phyloP scores from a whole-genome alignment of 108 stramenopile species.

The Cyclotella atomus region DNA sequence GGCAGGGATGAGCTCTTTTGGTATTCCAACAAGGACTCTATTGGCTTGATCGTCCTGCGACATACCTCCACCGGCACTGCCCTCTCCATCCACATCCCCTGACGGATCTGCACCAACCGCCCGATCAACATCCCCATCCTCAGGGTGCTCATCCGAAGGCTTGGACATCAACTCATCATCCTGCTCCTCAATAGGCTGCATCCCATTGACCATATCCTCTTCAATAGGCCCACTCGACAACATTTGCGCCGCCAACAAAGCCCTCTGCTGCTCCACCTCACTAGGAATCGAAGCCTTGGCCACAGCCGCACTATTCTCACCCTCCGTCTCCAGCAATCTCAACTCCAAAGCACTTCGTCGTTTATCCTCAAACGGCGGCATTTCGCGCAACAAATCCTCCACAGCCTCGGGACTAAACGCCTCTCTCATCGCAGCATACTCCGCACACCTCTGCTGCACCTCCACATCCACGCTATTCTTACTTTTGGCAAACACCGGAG shows the following conservation, averaged over 20 bases:
- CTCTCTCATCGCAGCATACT: conserved; percentile 90
- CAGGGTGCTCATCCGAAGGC: conserved; percentile 15
- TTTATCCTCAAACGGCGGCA: conserved; percentile 94
- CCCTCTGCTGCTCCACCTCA: conserved; percentile 79
- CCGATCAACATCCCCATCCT: conserved; percentile 43
- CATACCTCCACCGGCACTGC: conserved; percentile 5
- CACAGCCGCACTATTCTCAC: conserved; percentile 85
- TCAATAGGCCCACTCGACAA: conserved; percentile 25
- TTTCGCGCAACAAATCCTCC: conserved; percentile 90
- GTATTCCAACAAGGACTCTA: conserved; percentile 72
- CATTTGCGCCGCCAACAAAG: conserved; percentile 63
- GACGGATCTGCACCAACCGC: conserved; percentile 40
- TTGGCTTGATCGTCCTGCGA: conserved; percentile 20
- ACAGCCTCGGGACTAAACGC: conserved; percentile 85
- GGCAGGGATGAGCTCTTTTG: conserved; percentile 89
- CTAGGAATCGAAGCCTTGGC: conserved; percentile 84
- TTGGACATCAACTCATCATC: conserved; percentile 47
- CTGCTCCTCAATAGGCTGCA: conserved; percentile 52
- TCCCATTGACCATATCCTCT: conserved; percentile 23
- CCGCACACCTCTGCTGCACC: conserved; percentile 91
- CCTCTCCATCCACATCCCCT: conserved; percentile 15
- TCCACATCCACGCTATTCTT: conserved; percentile 90
- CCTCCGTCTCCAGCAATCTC: conserved; percentile 82
- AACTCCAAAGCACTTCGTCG: conserved; percentile 83
- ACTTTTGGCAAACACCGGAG: conserved; percentile 85